phyloP scores from a whole-genome alignment of 257 asterid species.

The Gardenia jasminoides region DNA sequence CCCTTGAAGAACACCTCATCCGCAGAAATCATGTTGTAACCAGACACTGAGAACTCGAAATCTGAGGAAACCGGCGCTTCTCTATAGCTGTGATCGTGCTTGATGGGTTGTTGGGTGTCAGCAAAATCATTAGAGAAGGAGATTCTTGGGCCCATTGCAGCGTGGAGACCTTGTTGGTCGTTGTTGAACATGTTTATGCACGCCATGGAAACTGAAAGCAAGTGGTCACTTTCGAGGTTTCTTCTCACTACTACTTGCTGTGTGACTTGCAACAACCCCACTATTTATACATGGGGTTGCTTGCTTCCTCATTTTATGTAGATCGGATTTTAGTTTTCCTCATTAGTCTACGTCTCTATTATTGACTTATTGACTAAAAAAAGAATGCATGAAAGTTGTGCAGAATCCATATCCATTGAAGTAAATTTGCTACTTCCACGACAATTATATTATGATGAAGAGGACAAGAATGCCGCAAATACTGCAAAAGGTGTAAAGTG shows the following conservation, averaged over 20 bases:
- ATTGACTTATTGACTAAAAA: conserved; percentile 5
- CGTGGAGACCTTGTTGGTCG: conserved; percentile 55
- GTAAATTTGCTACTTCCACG: neutral
- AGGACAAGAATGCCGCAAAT: conserved; percentile 2
- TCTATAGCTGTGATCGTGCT: conserved; percentile 57
- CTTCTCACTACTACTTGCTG: conserved; percentile 2
- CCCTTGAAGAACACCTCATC: conserved; percentile 81
- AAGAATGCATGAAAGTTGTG: neutral
- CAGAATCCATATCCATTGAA: neutral
- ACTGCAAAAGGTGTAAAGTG: neutral
- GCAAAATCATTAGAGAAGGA: conserved; percentile 85
- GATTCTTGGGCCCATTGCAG: conserved; percentile 67
- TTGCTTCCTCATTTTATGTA: neutral
- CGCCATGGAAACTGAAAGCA: conserved; percentile 45
- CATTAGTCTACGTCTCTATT: neutral
- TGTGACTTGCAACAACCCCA: conserved; percentile 27
- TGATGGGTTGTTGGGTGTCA: conserved; percentile 48
- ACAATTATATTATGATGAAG: neutral
- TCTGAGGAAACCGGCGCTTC: conserved; percentile 87
- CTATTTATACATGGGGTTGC: conserved; percentile 31
- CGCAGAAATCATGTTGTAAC: conserved; percentile 56
- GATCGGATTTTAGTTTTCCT: neutral
- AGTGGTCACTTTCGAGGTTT: conserved; percentile 5
- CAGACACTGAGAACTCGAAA: conserved; percentile 63
- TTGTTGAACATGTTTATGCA: conserved; percentile 70